Percentiles rank a stretch among this genome's conserved stretches.
These are phyloP conservation scores for Meira nashicola DNA, from an alignment of 1,284 basidiomycete genomes.

Conservation along the genomic window DNA sequence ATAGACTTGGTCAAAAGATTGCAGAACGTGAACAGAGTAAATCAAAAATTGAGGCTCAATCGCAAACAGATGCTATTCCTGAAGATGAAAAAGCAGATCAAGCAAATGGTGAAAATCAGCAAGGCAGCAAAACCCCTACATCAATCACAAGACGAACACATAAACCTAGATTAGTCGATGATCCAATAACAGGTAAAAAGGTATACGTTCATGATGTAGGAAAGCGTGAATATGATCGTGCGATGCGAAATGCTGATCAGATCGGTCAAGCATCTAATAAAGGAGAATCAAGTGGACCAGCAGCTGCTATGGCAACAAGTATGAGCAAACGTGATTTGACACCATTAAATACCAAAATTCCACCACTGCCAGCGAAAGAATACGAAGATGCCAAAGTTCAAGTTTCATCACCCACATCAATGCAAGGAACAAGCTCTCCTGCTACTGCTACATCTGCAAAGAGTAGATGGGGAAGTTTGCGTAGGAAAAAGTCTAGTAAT, in stretches of 20 bases:
- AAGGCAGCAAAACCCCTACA: conserved; percentile 11
- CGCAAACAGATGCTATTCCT: neutral
- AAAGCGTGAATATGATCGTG: conserved; percentile 20
- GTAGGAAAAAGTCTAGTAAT: too few relatives aligned
- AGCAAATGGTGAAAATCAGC: neutral
- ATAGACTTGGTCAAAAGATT: conserved; percentile 1
- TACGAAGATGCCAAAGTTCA: neutral
- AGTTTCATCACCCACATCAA: neutral
- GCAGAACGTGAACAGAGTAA: neutral
- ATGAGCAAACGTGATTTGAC: neutral
- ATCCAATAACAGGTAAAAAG: conserved; percentile 23
- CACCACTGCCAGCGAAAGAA: neutral
- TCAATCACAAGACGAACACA: conserved; percentile 14
- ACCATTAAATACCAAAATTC: neutral
- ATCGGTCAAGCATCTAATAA: neutral
- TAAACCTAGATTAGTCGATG: conserved; percentile 18
- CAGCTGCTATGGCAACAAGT: neutral
- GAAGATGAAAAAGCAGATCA: too few relatives aligned
- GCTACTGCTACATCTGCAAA: too few relatives aligned
- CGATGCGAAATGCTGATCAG: conserved; percentile 14
- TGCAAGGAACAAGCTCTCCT: too few relatives aligned
- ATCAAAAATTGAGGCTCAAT: neutral
- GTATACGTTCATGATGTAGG: conserved; percentile 23
- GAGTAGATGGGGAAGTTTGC: too few relatives aligned
- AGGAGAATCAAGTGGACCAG: neutral